Evolutionary conservation across 306 rosid species (phyloP), one percentile per base, ranked within the genome.

Genomic region (Cyclanthera cordifolia): DNA sequence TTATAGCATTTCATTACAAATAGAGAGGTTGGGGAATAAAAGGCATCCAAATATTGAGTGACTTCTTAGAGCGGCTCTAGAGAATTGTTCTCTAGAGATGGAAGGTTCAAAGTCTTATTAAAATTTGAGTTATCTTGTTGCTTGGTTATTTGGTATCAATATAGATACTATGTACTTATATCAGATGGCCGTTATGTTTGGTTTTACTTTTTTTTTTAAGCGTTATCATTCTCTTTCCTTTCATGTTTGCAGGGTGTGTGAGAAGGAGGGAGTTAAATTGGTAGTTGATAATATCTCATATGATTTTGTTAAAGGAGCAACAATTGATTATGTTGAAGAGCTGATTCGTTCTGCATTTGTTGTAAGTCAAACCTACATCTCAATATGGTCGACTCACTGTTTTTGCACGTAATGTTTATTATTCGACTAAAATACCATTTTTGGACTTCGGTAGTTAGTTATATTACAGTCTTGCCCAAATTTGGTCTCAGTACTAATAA

Each of bases 291-390:
- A 76, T 66, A 75, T 90, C 73, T 93, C 99, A 2, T 86, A 89
- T 2, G 96, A 93, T 78, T 93, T 93, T 73, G 89, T 93, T 30
- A 90, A 93, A 85, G 99, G 99, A 1, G 95, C 96, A 16, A 93
- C 95, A 15, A 84, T 93, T 80, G 99, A 93, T 81, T 93, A 86
- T 73, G 94, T 86, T 28, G 99, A 93, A 82, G 96, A 93, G 88
- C 91, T 93, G 30, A 93, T 93, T 41, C 94, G 96, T 54, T 86
- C 96, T 16, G 96, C 96, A 77, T 93, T 93, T 23, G 64, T 84
- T 49, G 96, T 89, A 75, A 87, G 96, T 83, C 0, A 43, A 64
- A 37, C 47, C 5, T 63, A 27, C 69, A 27, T 19, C 34, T 6
- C 41, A 17, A 23, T 24, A 7, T 67, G 5, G 6, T 24, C 16